A percentile compares a stretch with the other conserved stretches of the same genome.
phyloP scores from a whole-genome alignment of 257 asterid species.

The Coffea eugenioides region DNA sequence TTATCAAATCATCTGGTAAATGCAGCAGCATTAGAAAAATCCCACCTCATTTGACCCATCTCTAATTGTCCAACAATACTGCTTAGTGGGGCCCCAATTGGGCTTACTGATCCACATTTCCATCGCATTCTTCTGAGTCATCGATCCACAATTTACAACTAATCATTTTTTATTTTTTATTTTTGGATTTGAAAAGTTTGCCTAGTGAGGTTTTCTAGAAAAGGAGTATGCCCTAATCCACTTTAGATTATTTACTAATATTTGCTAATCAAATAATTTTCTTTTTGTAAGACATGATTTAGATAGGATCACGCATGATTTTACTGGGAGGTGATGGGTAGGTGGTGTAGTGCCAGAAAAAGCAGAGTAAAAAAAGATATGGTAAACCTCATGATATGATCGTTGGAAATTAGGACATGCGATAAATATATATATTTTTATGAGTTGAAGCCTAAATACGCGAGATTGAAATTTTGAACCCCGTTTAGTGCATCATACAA shows the following conservation, averaged over 20 bases:
- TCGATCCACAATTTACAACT: not conserved
- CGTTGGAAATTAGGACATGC: too few species aligned
- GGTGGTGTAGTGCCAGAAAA: too few species aligned
- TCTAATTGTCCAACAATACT: constrained; percentile 8
- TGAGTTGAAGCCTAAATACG: too few species aligned
- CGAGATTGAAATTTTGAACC: too few species aligned
- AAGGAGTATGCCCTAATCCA: constrained; percentile 21
- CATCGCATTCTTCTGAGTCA: constrained; percentile 1
- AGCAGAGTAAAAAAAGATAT: too few species aligned
- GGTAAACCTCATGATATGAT: too few species aligned
- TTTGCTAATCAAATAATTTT: not conserved
- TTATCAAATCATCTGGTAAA: constrained; percentile 19
- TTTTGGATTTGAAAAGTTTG: not conserved
- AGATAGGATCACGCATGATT: not conserved
- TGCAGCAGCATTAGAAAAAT: constrained; percentile 18
- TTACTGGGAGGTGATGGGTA: too few species aligned
- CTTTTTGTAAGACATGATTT: not conserved
- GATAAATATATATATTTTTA: too few species aligned
- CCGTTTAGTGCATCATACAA: too few species aligned
- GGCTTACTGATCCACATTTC: not conserved
- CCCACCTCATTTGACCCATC: constrained; percentile 30
- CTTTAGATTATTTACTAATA: constrained; percentile 4
- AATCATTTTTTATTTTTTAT: not conserved
- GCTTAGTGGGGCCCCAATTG: not conserved
- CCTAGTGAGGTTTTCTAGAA: not conserved